phyloP scores from a whole-genome alignment of 805 yeast genomes.

The Candida cerambycidarum region DNA sequence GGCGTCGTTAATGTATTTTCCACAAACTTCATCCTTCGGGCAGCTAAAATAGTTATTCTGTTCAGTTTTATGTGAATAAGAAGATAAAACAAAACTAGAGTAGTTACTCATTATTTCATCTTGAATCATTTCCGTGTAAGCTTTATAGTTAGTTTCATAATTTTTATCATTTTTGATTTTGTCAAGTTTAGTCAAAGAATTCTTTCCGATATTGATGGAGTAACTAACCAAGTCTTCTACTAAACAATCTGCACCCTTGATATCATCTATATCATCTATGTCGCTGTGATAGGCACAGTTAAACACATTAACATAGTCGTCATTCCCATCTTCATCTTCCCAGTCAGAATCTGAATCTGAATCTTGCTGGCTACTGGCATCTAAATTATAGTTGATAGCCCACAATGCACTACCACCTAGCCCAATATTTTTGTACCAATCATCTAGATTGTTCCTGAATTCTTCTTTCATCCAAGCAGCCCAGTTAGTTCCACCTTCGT shows the following conservation, averaged over 20 bases:
- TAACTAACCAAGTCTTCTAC: not conserved
- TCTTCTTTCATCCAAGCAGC: slow-evolving; percentile 18
- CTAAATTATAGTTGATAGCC: slow-evolving; percentile 15
- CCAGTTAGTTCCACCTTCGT: slow-evolving; percentile 14
- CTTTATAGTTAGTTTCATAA: not conserved
- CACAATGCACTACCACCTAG: slow-evolving; percentile 19
- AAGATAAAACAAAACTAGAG: not conserved
- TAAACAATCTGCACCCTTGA: not conserved
- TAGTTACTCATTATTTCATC: slow-evolving; percentile 4
- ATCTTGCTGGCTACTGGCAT: not conserved
- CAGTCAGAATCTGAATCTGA: not conserved
- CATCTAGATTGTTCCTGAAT: slow-evolving; percentile 11
- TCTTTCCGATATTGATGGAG: not conserved
- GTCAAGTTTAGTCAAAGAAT: not conserved
- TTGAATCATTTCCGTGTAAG: slow-evolving; percentile 1
- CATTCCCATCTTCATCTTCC: not conserved
- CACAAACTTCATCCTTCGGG: not conserved
- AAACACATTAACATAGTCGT: not conserved
- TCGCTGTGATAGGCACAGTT: not conserved
- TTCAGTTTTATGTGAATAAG: not conserved
- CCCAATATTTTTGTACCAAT: slow-evolving; percentile 15
- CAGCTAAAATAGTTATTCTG: not conserved
- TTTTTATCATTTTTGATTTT: not conserved
- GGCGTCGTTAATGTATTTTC: not conserved
- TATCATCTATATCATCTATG: not conserved